These are phyloP conservation scores for Talaromyces funiculosus DNA, from an alignment of 2,329 filamentous ascomycete genomes.

Conservation along the genomic window DNA sequence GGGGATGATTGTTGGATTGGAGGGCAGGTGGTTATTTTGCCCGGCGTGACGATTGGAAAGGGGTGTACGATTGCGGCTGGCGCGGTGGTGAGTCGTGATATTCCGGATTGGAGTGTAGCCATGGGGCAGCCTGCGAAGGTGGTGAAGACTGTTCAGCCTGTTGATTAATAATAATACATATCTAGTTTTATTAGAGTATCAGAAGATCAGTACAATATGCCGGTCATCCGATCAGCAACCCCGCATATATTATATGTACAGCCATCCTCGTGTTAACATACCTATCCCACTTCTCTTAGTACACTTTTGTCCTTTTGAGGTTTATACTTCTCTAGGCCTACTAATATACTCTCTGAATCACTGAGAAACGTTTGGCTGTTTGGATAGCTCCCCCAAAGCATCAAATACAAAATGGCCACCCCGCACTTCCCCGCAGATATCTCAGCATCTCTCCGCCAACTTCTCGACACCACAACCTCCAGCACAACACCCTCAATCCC, in stretches of 20 bases:
- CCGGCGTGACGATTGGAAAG: slow-evolving; percentile 38
- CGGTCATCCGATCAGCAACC: background rate
- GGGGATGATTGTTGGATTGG: slow-evolving; percentile 48
- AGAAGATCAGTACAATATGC: background rate
- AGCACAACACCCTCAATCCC: slow-evolving; percentile 5
- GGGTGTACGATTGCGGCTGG: slow-evolving; percentile 39
- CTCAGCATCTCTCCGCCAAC: slow-evolving; percentile 11
- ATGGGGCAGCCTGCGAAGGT: slow-evolving; percentile 15
- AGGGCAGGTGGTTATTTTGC: slow-evolving; percentile 41
- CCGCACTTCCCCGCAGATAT: slow-evolving; percentile 13
- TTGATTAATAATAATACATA: background rate
- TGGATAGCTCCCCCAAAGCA: background rate
- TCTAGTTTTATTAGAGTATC: background rate
- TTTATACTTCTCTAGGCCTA: background rate
- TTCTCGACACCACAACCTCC: slow-evolving; percentile 11
- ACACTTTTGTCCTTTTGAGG: background rate
- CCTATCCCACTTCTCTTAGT: background rate
- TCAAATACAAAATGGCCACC: slow-evolving; percentile 5
- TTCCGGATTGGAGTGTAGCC: slow-evolving; percentile 14
- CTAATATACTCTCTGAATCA: background rate
- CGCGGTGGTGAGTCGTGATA: slow-evolving; percentile 35
- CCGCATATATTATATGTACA: background rate
- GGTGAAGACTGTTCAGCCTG: slow-evolving; percentile 13
- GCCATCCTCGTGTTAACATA: background rate
- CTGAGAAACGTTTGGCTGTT: background rate